A percentile compares a stretch with the other conserved stretches of the same genome.
Conservation (phyloP, 164 flowering plant species). For the Macadamia integrifolia region DNA sequence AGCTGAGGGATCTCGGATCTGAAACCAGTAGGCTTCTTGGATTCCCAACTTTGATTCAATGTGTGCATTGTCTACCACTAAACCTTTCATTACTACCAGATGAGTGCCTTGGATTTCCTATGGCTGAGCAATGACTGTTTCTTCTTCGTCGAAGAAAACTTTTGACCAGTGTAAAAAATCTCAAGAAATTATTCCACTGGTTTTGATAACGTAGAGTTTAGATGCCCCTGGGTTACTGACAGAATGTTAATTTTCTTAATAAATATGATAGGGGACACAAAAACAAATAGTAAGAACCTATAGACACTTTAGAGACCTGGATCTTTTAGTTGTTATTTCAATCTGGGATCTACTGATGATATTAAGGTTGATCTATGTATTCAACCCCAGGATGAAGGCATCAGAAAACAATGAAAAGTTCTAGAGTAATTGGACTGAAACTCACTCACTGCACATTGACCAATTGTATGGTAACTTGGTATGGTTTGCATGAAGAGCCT, state of each 20-base stretch:
- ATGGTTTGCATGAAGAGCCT: conserved; percentile 90
- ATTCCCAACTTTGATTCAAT: background rate
- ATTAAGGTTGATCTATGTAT: background rate
- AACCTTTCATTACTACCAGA: background rate
- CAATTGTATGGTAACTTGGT: conserved; percentile 71
- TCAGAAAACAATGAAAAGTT: background rate
- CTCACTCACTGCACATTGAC: conserved; percentile 89
- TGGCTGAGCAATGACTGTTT: background rate
- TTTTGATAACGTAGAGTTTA: background rate
- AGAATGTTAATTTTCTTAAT: background rate
- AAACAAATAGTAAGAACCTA: background rate
- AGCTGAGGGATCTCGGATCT: background rate
- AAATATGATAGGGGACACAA: background rate
- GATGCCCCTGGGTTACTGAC: background rate
- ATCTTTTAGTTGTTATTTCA: background rate
- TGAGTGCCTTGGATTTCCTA: background rate
- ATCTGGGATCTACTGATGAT: background rate
- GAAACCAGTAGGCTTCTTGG: background rate
- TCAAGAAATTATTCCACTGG: background rate
- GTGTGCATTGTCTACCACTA: background rate
- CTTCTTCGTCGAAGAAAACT: background rate
- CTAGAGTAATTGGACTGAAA: background rate
- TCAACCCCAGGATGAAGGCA: background rate
- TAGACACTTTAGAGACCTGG: background rate
- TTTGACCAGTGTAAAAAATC: background rate